Conservation (phyloP, 768 basidiomycete genomes). For the Gloeopeniophorella convolvens region DNA sequence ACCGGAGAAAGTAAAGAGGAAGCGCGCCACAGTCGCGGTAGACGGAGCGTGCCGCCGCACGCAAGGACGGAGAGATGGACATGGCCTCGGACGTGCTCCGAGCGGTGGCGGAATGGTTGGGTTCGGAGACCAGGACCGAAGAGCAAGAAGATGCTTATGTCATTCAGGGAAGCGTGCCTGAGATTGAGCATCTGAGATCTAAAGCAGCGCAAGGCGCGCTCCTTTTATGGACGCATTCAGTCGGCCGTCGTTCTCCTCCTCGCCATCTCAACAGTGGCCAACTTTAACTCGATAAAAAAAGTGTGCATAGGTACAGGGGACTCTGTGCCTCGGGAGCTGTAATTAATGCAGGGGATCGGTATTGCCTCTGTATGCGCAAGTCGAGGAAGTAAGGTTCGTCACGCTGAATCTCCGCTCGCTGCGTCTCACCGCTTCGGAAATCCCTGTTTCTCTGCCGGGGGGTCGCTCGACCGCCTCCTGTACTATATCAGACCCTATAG, state of each 20-base stretch:
- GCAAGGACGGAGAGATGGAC: conserved; percentile 50
- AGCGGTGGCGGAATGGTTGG: no score
- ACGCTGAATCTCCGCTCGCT: conserved; percentile 4
- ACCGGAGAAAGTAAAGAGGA: conserved; percentile 62
- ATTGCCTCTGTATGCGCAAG: background rate
- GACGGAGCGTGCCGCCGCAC: conserved; percentile 62
- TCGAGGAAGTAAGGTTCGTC: conserved; percentile 3
- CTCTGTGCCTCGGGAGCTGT: background rate
- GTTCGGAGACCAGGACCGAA: no score
- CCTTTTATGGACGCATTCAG: conserved; percentile 34
- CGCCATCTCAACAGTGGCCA: no score
- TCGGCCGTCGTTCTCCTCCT: conserved; percentile 19
- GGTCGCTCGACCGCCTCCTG: background rate
- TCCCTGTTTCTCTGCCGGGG: background rate
- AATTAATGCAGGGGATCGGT: background rate
- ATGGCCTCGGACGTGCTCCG: conserved; percentile 21
- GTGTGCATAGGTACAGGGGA: background rate
- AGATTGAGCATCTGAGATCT: conserved; percentile 30
- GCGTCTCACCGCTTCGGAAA: background rate
- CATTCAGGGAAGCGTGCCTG: background rate
- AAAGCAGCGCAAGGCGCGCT: conserved; percentile 35
- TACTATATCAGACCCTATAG: background rate
- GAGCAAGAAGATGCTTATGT: background rate
- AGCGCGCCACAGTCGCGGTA: conserved; percentile 69
- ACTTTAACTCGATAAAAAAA: background rate